A percentile compares a stretch with the other conserved stretches of the same genome.
Evolutionary conservation across 192 early-diverging fungal species (phyloP).

Genomic region (Podila minutissima): DNA sequence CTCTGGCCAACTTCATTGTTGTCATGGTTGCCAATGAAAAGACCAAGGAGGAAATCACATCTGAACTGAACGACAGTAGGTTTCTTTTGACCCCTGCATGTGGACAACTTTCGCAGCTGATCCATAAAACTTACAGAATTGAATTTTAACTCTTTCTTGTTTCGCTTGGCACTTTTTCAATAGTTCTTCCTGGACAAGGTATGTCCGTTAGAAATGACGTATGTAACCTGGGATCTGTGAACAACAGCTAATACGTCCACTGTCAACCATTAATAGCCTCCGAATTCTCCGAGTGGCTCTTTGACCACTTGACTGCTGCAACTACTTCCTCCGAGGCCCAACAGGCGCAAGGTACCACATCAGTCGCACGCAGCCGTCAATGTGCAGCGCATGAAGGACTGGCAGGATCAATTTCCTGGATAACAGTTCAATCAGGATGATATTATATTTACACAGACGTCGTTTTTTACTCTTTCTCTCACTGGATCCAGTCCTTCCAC

Average conservation of each 20-base stretch:
- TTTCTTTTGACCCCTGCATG: not conserved
- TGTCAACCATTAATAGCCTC: conserved; percentile 4
- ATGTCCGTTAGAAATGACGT: not conserved
- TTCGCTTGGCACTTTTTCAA: not conserved
- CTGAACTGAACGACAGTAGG: conserved; percentile 44
- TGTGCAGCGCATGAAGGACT: no score
- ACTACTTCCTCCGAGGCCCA: not conserved
- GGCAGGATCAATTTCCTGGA: no score
- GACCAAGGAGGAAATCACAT: conserved; percentile 22
- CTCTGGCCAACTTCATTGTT: conserved; percentile 49
- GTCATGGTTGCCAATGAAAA: conserved; percentile 52
- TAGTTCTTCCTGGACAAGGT: conserved; percentile 11
- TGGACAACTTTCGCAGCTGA: not conserved
- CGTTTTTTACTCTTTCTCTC: no score
- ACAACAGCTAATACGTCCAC: no score
- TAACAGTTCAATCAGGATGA: no score
- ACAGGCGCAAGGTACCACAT: conserved; percentile 10
- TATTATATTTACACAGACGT: no score
- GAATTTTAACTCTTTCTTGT: not conserved
- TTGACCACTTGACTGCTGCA: not conserved
- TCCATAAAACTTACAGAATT: not conserved
- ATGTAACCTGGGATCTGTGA: no score
- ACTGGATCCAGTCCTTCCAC: not conserved
- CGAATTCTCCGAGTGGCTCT: conserved; percentile 41
- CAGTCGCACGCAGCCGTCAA: not conserved